These are phyloP conservation scores for Jatropha curcas DNA, from an alignment of 345 rosid genomes.

Conservation along the genomic window DNA sequence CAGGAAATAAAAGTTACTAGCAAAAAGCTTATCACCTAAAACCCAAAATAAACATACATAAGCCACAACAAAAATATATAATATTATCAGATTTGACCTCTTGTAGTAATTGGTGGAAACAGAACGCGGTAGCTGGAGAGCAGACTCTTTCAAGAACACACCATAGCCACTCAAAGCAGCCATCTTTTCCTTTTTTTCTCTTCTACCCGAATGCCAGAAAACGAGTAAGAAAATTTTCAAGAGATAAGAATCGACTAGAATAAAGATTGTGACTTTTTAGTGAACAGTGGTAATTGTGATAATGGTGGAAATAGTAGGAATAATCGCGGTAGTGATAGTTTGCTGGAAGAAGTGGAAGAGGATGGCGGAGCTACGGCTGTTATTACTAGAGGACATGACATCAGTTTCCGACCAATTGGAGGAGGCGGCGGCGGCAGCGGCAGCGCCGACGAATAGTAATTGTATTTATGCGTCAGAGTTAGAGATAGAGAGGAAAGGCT, in stretches of 20 bases:
- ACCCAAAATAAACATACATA: neutral
- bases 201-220: neutral
- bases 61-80: neutral
- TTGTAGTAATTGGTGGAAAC: conserved; percentile 29
- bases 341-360: neutral
- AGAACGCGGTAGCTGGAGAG: conserved; percentile 37
- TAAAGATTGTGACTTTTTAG: neutral
- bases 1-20: neutral
- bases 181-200: conserved; percentile 25
- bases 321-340: conserved; percentile 16
- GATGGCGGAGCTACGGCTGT: conserved; percentile 9
- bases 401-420: neutral
- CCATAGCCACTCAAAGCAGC: conserved; percentile 42
- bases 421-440: neutral
- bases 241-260: neutral
- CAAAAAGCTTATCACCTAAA: neutral
- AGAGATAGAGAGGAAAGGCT: no score
- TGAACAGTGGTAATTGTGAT: conserved; percentile 19
- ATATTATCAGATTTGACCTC: conserved; percentile 35
- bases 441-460: neutral
- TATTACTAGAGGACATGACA: conserved; percentile 15
- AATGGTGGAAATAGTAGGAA: conserved; percentile 15
- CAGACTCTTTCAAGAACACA: conserved; percentile 38
- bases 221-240: neutral
- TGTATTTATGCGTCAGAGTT: no score